Conservation (phyloP, 1,284 basidiomycete genomes). For the Trichosporon sp. region DNA sequence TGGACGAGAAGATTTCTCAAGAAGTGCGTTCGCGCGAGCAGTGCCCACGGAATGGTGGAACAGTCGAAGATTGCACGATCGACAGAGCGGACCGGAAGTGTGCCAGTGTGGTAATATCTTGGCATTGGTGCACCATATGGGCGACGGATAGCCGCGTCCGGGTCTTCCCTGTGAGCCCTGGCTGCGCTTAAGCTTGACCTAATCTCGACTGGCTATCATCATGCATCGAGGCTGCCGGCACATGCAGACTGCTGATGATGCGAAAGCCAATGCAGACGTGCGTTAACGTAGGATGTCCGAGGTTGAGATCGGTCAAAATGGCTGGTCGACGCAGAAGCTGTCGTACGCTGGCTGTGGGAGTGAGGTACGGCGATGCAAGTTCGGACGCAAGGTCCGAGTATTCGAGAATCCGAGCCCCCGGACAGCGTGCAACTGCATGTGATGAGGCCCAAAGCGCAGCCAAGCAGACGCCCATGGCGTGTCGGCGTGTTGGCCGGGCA, state of each 20-base stretch:
- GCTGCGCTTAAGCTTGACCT: constrained; percentile 15
- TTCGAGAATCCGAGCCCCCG: not conserved
- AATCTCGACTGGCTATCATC: not conserved
- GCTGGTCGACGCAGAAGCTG: not conserved
- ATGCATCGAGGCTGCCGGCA: not conserved
- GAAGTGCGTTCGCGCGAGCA: not conserved
- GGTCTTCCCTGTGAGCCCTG: not conserved
- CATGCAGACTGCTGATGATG: not conserved
- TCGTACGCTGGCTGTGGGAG: not conserved
- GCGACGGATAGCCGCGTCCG: not conserved
- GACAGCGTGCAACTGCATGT: not conserved
- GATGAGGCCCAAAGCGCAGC: not conserved
- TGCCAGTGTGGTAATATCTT: constrained; percentile 6
- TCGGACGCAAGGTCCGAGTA: not conserved
- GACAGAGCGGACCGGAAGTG: constrained; percentile 6
- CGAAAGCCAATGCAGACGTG: not conserved
- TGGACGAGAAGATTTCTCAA: not conserved
- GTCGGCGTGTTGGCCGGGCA: constrained; percentile 4
- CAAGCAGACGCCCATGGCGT: not conserved
- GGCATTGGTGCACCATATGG: constrained; percentile 19
- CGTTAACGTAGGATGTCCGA: not conserved
- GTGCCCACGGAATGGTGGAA: not conserved
- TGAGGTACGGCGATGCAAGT: not conserved
- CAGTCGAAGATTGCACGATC: not conserved
- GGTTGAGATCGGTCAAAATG: not conserved